These are phyloP conservation scores for Climacium dendroides DNA, from an alignment of 225 moss, liverwort and hornwort genomes.

Conservation along the genomic window DNA sequence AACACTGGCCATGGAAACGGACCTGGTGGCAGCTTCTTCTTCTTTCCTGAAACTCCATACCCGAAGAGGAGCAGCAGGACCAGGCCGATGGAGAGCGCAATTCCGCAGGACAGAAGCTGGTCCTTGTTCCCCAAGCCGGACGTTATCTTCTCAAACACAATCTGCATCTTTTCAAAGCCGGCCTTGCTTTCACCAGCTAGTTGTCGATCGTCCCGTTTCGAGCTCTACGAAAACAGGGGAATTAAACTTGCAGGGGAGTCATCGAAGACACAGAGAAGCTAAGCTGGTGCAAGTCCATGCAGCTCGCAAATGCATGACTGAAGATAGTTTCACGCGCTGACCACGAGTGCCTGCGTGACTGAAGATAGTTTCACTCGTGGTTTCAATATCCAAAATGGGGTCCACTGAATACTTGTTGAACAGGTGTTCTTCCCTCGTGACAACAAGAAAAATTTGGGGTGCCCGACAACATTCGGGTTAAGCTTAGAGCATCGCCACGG, in stretches of 20 bases:
- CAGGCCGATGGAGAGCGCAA: not conserved
- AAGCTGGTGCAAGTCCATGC: not conserved
- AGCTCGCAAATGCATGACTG: not conserved
- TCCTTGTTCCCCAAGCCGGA: not conserved
- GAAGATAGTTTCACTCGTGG: too few relatives aligned
- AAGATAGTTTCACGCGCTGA: too few relatives aligned
- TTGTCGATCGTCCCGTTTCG: not conserved
- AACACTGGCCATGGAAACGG: conserved; percentile 24
- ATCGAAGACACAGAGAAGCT: not conserved
- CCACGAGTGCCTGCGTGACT: too few relatives aligned
- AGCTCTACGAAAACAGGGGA: not conserved
- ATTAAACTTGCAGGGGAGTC: not conserved
- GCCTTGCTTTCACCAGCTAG: not conserved
- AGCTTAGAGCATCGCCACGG: too few relatives aligned
- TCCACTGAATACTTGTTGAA: not conserved
- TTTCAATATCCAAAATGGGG: too few relatives aligned
- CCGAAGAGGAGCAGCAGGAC: not conserved
- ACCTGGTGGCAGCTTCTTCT: conserved; percentile 18
- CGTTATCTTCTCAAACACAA: too few relatives aligned
- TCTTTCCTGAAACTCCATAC: not conserved
- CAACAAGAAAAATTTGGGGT: not conserved
- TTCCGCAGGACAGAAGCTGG: not conserved
- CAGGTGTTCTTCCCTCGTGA: too few relatives aligned
- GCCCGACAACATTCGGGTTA: not conserved
- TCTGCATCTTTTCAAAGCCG: not conserved